Evolutionary conservation across 1,284 basidiomycete species (phyloP).

Genomic region (Ceratobasidium sp.): DNA sequence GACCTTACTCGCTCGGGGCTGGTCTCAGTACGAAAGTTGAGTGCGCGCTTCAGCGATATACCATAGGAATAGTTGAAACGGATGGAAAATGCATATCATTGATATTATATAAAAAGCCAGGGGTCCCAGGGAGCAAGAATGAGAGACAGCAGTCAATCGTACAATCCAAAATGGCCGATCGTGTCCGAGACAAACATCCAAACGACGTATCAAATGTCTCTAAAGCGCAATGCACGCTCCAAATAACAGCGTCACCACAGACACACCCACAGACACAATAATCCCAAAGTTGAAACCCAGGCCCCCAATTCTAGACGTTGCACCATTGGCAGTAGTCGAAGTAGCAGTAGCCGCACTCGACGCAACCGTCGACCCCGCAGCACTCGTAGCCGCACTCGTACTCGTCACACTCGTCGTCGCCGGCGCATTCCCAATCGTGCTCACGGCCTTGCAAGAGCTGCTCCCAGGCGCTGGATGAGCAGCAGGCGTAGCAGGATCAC

Average conservation of each 20-base stretch:
- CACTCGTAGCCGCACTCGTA: neutral
- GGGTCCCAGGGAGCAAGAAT: no score
- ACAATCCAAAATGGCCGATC: no score
- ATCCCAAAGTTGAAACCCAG: neutral
- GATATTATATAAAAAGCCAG: no score
- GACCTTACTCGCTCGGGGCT: no score
- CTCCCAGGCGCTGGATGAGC: slow-evolving; percentile 42
- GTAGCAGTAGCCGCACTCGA: neutral
- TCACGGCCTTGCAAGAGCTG: slow-evolving; percentile 20
- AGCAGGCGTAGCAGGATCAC: slow-evolving; percentile 44
- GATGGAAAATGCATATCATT: no score
- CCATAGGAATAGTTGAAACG: no score
- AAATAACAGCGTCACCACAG: neutral
- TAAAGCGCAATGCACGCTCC: slow-evolving; percentile 16
- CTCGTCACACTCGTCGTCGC: neutral
- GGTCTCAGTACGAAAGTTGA: no score
- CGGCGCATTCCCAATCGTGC: slow-evolving; percentile 12
- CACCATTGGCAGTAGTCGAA: neutral
- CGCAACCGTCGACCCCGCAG: neutral
- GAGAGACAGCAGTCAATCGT: no score
- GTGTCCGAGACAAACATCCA: neutral
- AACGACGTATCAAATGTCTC: neutral
- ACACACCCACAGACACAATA: neutral
- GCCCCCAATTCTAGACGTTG: neutral
- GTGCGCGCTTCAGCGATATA: no score